Evolutionary conservation across 192 early-diverging fungal species (phyloP).

Genomic region (Diversispora epigaea): DNA sequence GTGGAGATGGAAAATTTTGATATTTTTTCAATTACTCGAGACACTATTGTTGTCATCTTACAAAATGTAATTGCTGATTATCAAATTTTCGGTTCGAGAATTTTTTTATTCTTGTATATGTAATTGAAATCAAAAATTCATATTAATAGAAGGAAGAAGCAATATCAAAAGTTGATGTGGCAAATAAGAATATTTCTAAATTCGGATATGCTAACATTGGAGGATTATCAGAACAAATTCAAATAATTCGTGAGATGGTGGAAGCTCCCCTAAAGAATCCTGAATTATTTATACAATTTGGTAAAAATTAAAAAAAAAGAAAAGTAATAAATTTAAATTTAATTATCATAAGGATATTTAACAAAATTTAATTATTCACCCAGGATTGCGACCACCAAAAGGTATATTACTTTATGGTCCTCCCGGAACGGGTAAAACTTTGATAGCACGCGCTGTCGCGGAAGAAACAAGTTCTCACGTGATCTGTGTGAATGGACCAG

Average conservation of each 20-base stretch:
- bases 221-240: conserved; percentile 73
- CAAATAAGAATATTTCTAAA: neutral
- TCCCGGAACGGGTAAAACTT: conserved; percentile 95
- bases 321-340: neutral
- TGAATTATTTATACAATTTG: conserved; percentile 70
- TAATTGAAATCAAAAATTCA: neutral
- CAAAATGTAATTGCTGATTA: conserved; percentile 11
- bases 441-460: conserved; percentile 88
- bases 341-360: neutral
- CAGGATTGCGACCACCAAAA: conserved; percentile 82
- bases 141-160: neutral
- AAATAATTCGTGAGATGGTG: conserved; percentile 77
- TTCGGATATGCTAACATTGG: conserved; percentile 68
- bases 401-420: conserved; percentile 89
- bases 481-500: conserved; percentile 88
- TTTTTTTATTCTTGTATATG: neutral
- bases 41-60: conserved; percentile 41
- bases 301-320: conserved; percentile 42
- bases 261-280: conserved; percentile 75
- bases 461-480: conserved; percentile 68
- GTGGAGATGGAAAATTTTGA: neutral
- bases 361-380: neutral
- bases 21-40: conserved; percentile 37
- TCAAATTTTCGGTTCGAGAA: neutral
- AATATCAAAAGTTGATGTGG: neutral